These are phyloP conservation scores for Gigaspora rosea DNA, from an alignment of 192 early-diverging fungal genomes.

Conservation along the genomic window DNA sequence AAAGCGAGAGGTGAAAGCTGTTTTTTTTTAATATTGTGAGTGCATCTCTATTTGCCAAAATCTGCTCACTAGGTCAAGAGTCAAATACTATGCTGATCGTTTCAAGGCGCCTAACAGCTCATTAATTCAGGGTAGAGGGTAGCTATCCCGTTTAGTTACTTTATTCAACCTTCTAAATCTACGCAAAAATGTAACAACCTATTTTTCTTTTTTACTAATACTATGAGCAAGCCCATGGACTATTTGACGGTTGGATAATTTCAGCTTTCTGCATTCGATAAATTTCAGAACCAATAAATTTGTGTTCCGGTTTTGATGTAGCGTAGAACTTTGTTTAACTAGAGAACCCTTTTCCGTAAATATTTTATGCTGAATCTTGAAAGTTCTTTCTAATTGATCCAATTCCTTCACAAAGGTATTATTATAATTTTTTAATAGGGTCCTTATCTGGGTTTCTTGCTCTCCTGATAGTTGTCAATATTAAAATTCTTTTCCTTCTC, in stretches of 20 bases:
- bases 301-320: neutral
- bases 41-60: slow-evolving; percentile 47
- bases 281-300: neutral
- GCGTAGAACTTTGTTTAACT: neutral
- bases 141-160: slow-evolving; percentile 47
- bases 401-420: neutral
- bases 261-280: neutral
- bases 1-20: slow-evolving; percentile 14
- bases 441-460: too few species aligned
- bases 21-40: slow-evolving; percentile 10
- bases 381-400: neutral
- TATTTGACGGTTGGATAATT: neutral
- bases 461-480: too few species aligned
- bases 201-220: slow-evolving; percentile 15
- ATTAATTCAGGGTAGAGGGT: slow-evolving; percentile 54
- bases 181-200: slow-evolving; percentile 32
- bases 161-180: slow-evolving; percentile 54
- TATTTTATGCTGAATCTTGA: neutral
- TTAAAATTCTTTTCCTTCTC: too few species aligned
- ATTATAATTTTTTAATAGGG: neutral
- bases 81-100: slow-evolving; percentile 39
- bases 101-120: slow-evolving; percentile 40
- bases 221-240: slow-evolving; percentile 43
- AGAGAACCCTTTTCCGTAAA: neutral
- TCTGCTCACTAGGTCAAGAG: slow-evolving; percentile 42